Base-by-base conservation (phyloP, 192 early-diverging fungal species). In the Oehlia diaphana region DNA sequence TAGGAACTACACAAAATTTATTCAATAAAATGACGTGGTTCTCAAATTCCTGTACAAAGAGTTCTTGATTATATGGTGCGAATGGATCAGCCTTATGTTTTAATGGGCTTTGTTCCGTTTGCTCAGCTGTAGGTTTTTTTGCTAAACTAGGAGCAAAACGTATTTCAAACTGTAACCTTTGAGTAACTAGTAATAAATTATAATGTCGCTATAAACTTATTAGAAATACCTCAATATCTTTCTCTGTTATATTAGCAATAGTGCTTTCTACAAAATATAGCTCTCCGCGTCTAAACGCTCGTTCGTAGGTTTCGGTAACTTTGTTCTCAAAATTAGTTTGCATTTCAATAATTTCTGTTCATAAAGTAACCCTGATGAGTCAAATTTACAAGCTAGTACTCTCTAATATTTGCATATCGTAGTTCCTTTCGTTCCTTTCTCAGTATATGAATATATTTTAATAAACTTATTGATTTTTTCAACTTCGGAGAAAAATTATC, bases 1-100 rank as follows among this genome's bases (percentile, higher is more conserved):
- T 64, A 5, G 89, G 87, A 42, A 90, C 83, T 49, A 90, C 80
- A 42, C 85, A 83, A 80, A 84, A 91, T 74, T 91, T 91, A 81
- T 91, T 91, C 26, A 91, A 79, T 9, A 91, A 44, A 37, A 90
- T 67, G 64, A 82, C 80, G 73, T 85, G 80, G 47, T 86, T 77
- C 0, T 84, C 81, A 42, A 83, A 72, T 66, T 90, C 86, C 13
- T 82, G 53, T 0, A 91, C 84, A 64, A 83, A 85, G 26, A 91
- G 80, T 2, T 81, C 81, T 12, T 89, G 88, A 58, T 50, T 64
- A 35, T 88, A 87, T 21, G 84, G 84, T 69, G 85, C 28, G 70
- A 91, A 91, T 2, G 90, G 90, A 68, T 89, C 78, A 28, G 72
- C 35, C 44, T 81, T 84, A 63, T 53, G 50, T 64, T 68, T 44